Evolutionary conservation across 352 stramenopile species (phyloP).

Genomic region (Pythium oligandrum): DNA sequence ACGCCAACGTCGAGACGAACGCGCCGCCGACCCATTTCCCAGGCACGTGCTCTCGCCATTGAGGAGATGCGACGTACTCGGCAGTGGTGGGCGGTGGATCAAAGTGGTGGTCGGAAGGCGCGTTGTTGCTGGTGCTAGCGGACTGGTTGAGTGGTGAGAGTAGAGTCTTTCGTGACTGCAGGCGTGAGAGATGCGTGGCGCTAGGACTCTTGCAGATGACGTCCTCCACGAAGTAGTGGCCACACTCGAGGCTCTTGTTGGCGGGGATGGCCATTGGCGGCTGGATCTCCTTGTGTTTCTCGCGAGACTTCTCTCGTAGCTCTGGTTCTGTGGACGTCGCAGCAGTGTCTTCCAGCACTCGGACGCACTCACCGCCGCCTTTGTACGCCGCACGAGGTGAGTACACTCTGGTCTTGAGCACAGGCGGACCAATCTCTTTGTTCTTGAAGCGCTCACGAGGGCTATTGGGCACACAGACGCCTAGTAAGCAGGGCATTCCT

Average conservation of each 20-base stretch:
- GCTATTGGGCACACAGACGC: constrained; percentile 11
- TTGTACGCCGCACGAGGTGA: constrained; percentile 49
- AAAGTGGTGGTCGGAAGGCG: constrained; percentile 9
- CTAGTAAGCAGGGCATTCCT: no score
- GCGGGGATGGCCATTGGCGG: constrained; percentile 47
- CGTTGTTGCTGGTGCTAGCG: no score
- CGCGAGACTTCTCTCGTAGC: constrained; percentile 36
- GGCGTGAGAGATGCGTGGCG: no score
- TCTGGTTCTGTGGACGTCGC: constrained; percentile 6
- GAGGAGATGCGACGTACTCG: constrained; percentile 50
- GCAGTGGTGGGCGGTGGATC: constrained; percentile 32
- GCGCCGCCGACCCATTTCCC: constrained; percentile 45
- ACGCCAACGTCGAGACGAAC: constrained; percentile 47
- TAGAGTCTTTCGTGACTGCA: no score
- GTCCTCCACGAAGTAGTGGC: constrained; percentile 58
- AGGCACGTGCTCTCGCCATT: constrained; percentile 47
- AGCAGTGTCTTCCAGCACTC: constrained; percentile 15
- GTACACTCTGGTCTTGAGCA: constrained; percentile 29
- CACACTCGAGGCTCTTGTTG: constrained; percentile 52
- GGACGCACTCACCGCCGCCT: constrained; percentile 45
- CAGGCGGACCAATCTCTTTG: constrained; percentile 20
- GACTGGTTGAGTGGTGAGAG: no score
- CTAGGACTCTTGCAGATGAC: constrained; percentile 18
- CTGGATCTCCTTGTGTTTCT: constrained; percentile 69
- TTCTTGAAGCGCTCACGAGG: constrained; percentile 46